Evolutionary conservation across 2,329 filamentous ascomycete species (phyloP).

Genomic region (Penicillium glabrum): DNA sequence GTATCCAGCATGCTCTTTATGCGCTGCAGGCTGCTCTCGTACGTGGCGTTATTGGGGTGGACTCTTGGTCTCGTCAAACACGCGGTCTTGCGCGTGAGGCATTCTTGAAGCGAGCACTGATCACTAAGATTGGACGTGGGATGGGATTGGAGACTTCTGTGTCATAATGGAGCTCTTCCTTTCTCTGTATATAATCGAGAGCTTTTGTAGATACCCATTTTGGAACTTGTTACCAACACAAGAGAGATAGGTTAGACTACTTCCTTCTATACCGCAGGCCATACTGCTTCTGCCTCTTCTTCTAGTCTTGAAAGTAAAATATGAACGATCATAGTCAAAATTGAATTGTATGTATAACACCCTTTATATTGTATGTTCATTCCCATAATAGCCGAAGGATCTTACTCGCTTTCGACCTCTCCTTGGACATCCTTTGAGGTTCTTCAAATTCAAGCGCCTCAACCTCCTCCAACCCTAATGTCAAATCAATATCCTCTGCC

Average conservation of each 20-base stretch:
- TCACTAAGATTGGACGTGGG: conserved; percentile 46
- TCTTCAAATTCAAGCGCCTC: too few relatives aligned
- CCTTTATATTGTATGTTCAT: too few relatives aligned
- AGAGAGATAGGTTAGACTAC: neutral
- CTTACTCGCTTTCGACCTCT: too few relatives aligned
- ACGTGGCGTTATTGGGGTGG: conserved; percentile 45
- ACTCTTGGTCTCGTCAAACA: conserved; percentile 49
- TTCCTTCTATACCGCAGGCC: neutral
- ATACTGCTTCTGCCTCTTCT: neutral
- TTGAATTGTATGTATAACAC: too few relatives aligned
- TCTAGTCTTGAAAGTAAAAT: too few relatives aligned
- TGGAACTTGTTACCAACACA: neutral
- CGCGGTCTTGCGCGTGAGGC: conserved; percentile 49
- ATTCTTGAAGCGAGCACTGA: conserved; percentile 48
- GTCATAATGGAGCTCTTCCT: neutral
- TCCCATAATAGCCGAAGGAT: too few relatives aligned
- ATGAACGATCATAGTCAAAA: too few relatives aligned
- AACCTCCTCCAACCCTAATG: too few relatives aligned
- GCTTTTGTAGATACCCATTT: neutral
- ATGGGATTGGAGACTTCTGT: conserved; percentile 40
- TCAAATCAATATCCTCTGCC: too few relatives aligned
- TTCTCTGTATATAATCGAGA: neutral
- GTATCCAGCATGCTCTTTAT: conserved; percentile 82
- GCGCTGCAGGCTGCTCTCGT: conserved; percentile 50
- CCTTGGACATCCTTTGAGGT: too few relatives aligned